Percentiles rank a stretch among this genome's conserved stretches.
Conservation (phyloP, 2,329 filamentous ascomycete genomes). For the Coleophoma crateriformis region DNA sequence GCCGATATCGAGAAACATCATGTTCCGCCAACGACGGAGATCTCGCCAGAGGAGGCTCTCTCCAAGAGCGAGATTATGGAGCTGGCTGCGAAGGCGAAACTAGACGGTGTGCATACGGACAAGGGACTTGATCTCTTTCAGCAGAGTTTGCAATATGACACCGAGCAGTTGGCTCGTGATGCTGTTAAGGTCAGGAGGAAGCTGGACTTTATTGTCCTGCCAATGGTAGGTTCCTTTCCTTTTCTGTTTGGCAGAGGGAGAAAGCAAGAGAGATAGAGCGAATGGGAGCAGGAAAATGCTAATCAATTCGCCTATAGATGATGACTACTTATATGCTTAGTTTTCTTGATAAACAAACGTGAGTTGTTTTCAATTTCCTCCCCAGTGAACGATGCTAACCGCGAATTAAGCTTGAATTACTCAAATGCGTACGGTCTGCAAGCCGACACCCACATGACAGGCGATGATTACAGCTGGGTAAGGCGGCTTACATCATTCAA, state of each 20-base stretch:
- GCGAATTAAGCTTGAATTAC: constrained; percentile 23
- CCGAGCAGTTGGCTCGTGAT: constrained; percentile 27
- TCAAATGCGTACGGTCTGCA: constrained; percentile 37
- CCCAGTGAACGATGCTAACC: no score
- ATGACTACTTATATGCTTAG: constrained; percentile 30
- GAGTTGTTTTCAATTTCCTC: background rate
- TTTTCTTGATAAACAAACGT: constrained; percentile 28
- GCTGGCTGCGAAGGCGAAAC: background rate
- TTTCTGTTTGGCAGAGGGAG: no score
- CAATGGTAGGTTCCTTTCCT: constrained; percentile 22
- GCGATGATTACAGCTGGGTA: constrained; percentile 36
- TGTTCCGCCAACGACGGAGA: background rate
- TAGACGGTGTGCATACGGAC: constrained; percentile 2
- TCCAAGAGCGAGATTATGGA: background rate
- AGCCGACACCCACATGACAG: constrained; percentile 32
- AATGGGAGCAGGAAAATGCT: background rate
- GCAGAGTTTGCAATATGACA: constrained; percentile 29
- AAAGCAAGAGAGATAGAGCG: no score
- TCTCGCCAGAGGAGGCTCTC: background rate
- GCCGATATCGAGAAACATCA: background rate
- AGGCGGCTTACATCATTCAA: no score
- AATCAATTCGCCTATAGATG: constrained; percentile 20
- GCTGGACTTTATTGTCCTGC: constrained; percentile 30
- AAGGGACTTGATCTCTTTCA: constrained; percentile 20
- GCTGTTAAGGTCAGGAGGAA: constrained; percentile 28